phyloP scores from a whole-genome alignment of 176 grass and related monocot genomes.

The Carex kokanica region DNA sequence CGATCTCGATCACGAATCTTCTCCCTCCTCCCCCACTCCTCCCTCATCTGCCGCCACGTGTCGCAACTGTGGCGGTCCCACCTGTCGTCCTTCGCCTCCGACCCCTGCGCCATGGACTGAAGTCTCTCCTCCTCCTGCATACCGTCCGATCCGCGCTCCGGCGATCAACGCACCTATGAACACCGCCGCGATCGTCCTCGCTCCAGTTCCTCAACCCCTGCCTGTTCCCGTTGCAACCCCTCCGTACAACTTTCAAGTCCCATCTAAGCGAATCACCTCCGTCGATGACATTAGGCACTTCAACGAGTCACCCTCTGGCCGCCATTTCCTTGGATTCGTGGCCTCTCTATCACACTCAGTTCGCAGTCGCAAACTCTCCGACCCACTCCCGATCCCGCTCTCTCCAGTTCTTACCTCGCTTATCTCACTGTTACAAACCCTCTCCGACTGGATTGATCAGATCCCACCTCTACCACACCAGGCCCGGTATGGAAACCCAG shows the following conservation, averaged over 20 bases:
- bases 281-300: slow-evolving; percentile 59
- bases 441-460: slow-evolving; percentile 49
- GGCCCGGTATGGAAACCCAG: slow-evolving; percentile 81
- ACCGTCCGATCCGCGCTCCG: slow-evolving; percentile 83
- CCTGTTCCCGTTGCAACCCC: slow-evolving; percentile 38
- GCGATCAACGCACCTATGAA: slow-evolving; percentile 83
- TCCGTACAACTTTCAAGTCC: slow-evolving; percentile 50
- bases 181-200: slow-evolving; percentile 68
- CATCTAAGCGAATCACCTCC: slow-evolving; percentile 54
- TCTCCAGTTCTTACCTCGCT: slow-evolving; percentile 45
- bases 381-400: slow-evolving; percentile 42
- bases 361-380: slow-evolving; percentile 70
- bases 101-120: slow-evolving; percentile 43
- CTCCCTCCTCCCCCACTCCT: slow-evolving; percentile 17
- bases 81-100: slow-evolving; percentile 28
- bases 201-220: slow-evolving; percentile 63
- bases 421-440: slow-evolving; percentile 47
- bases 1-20: neutral
- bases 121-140: slow-evolving; percentile 73
- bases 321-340: slow-evolving; percentile 76
- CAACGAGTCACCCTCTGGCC: slow-evolving; percentile 58
- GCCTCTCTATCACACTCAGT: slow-evolving; percentile 71
- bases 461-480: slow-evolving; percentile 61
- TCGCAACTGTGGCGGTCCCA: slow-evolving; percentile 42
- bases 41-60: slow-evolving; percentile 29